These are phyloP conservation scores for Alternaria solani DNA, from an alignment of 2,329 filamentous ascomycete genomes.

Conservation along the genomic window DNA sequence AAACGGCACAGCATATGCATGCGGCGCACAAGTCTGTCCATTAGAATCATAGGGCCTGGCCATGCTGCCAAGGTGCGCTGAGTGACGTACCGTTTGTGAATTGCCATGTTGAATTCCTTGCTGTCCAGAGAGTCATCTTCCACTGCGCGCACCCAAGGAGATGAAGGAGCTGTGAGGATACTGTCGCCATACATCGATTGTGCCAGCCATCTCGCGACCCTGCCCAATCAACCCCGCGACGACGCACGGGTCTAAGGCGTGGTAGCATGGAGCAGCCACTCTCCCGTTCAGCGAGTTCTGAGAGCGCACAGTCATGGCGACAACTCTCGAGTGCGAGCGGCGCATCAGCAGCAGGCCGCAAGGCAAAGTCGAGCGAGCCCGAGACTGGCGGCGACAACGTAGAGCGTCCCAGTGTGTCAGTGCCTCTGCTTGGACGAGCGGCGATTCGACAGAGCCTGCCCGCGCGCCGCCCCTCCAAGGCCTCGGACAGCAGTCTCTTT, in stretches of 20 bases:
- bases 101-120: background rate
- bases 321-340: slow-evolving; percentile 59
- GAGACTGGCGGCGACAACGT: slow-evolving; percentile 65
- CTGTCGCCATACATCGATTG: slow-evolving; percentile 6
- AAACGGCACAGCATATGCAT: slow-evolving; percentile 20
- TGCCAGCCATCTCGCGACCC: slow-evolving; percentile 4
- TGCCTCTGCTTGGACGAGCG: slow-evolving; percentile 63
- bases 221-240: slow-evolving; percentile 11
- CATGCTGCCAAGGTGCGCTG: slow-evolving; percentile 26
- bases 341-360: slow-evolving; percentile 55
- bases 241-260: slow-evolving; percentile 16
- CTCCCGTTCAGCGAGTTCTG: slow-evolving; percentile 47
- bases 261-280: slow-evolving; percentile 44
- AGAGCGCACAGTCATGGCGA: slow-evolving; percentile 53
- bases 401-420: slow-evolving; percentile 69
- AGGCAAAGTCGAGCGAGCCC: slow-evolving; percentile 67
- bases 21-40: slow-evolving; percentile 20
- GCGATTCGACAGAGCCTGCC: slow-evolving; percentile 55
- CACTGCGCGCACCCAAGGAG: background rate
- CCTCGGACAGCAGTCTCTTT: slow-evolving; percentile 54
- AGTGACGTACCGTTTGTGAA: slow-evolving; percentile 22
- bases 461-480: slow-evolving; percentile 52
- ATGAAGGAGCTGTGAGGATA: slow-evolving; percentile 8
- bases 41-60: slow-evolving; percentile 15
- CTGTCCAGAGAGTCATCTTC: background rate